Conservation (phyloP, 2,329 filamentous ascomycete genomes). For the Sphaerulina populicola region DNA sequence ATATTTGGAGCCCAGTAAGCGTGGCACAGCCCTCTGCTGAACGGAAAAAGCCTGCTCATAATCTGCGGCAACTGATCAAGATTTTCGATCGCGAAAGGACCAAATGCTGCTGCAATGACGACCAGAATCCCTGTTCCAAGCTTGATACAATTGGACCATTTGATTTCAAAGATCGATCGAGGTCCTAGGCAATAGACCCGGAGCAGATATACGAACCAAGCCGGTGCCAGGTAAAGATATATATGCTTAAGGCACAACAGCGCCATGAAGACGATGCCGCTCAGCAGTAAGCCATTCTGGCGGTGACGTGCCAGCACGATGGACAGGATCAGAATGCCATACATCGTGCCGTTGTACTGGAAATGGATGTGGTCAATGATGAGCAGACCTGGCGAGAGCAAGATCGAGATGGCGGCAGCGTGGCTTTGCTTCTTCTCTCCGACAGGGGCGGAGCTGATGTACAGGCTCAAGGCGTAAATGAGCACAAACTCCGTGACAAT, state of each 20-base stretch:
- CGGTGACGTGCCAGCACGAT: conserved; percentile 67
- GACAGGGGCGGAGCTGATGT: conserved; percentile 61
- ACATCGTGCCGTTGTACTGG: conserved; percentile 97
- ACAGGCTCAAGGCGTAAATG: conserved; percentile 71
- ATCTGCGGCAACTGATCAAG: conserved; percentile 80
- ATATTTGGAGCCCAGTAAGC: conserved; percentile 98
- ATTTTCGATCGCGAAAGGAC: conserved; percentile 58
- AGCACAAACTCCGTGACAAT: conserved; percentile 77
- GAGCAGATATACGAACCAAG: conserved; percentile 91
- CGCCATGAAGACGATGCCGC: conserved; percentile 73
- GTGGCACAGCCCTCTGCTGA: conserved; percentile 86
- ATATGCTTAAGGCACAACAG: conserved; percentile 96
- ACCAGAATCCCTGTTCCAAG: conserved; percentile 63
- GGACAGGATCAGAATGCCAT: conserved; percentile 80
- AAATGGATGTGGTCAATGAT: conserved; percentile 99
- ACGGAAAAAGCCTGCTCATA: conserved; percentile 78
- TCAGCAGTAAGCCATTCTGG: conserved; percentile 63
- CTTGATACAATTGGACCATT: conserved; percentile 72
- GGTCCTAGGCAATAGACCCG: conserved; percentile 78
- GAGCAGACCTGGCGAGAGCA: conserved; percentile 83
- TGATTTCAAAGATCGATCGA: conserved; percentile 65
- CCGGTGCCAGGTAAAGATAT: conserved; percentile 89
- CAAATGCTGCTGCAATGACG: conserved; percentile 75
- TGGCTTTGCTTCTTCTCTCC: conserved; percentile 67
- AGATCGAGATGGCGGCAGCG: conserved; percentile 75